Percentiles rank a stretch among this genome's conserved stretches.
These are phyloP conservation scores for Zychaea mexicana DNA, from an alignment of 371 early-diverging fungal species.

Conservation along the genomic window DNA sequence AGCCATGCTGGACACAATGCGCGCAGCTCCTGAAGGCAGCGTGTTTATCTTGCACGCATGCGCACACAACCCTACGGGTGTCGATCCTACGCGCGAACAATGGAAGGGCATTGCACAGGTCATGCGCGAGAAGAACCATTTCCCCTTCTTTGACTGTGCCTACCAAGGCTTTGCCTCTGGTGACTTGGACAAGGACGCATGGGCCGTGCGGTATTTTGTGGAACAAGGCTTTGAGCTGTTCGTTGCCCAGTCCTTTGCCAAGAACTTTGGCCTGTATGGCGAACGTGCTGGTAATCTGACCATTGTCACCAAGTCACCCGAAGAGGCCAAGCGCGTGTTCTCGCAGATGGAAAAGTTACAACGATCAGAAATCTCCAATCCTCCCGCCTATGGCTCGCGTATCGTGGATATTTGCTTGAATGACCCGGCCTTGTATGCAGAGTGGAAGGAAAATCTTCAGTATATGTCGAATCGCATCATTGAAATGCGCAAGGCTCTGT, in stretches of 20 bases:
- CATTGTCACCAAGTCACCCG: constrained; percentile 60
- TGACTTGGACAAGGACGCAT: constrained; percentile 86
- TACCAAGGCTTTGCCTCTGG: constrained; percentile 98
- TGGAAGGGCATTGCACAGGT: constrained; percentile 89
- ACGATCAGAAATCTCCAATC: constrained; percentile 86
- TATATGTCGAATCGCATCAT: constrained; percentile 90
- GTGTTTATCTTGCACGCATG: constrained; percentile 56
- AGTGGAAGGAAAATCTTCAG: constrained; percentile 82
- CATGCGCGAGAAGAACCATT: constrained; percentile 70
- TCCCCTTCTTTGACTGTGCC: constrained; percentile 96
- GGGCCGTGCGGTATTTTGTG: constrained; percentile 90
- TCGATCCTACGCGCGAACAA: constrained; percentile 90
- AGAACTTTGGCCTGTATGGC: constrained; percentile 95
- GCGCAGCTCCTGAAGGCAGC: constrained; percentile 76
- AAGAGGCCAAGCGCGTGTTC: constrained; percentile 54
- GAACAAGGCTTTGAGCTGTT: constrained; percentile 86
- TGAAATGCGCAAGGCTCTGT: constrained; percentile 78
- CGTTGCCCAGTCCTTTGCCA: constrained; percentile 90
- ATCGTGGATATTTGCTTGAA: constrained; percentile 83
- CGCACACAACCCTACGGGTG: constrained; percentile 88
- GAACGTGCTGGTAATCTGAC: constrained; percentile 90
- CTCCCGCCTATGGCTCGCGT: constrained; percentile 88
- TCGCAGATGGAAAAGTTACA: constrained; percentile 85
- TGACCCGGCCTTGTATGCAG: constrained; percentile 68
- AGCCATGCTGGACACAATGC: constrained; percentile 68